A percentile compares a stretch with the other conserved stretches of the same genome.
These are phyloP conservation scores for Eurotiales sp. DNA, from an alignment of 2,329 filamentous ascomycete species.

Conservation along the genomic window DNA sequence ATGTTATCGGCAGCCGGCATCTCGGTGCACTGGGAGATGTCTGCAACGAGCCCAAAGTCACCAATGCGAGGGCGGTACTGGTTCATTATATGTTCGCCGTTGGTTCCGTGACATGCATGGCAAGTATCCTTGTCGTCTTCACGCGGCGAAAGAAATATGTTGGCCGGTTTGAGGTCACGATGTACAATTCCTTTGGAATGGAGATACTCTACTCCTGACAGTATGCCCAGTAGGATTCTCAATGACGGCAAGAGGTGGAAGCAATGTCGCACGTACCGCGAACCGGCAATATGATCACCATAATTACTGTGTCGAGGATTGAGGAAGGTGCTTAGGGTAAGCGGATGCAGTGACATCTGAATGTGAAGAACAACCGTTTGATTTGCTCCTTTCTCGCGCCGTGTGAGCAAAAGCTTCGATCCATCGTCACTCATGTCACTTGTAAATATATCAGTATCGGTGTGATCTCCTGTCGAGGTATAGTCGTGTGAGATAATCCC, in stretches of 20 bases:
- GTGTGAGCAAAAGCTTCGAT: constrained; percentile 30
- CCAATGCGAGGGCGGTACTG: constrained; percentile 61
- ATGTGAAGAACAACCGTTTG: constrained; percentile 56
- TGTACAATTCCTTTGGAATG: constrained; percentile 60
- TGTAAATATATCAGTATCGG: constrained; percentile 39
- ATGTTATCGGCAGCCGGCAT: constrained; percentile 17
- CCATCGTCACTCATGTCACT: constrained; percentile 36
- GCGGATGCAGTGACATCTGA: constrained; percentile 64
- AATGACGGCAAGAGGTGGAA: constrained; percentile 59
- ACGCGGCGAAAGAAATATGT: constrained; percentile 59
- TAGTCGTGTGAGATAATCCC: constrained; percentile 23
- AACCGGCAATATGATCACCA: constrained; percentile 20
- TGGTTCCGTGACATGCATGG: constrained; percentile 37
- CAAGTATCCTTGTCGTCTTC: constrained; percentile 48
- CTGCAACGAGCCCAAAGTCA: constrained; percentile 64
- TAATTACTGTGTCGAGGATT: constrained; percentile 29
- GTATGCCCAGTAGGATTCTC: constrained; percentile 55
- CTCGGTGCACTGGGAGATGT: constrained; percentile 43
- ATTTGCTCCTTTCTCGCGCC: constrained; percentile 24
- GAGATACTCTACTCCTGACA: constrained; percentile 63
- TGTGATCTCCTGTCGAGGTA: constrained; percentile 33
- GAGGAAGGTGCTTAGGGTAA: constrained; percentile 59
- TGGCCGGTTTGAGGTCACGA: constrained; percentile 65
- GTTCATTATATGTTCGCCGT: constrained; percentile 23
- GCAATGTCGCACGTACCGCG: constrained; percentile 50